Conservation (phyloP, 2,329 filamentous ascomycete genomes). For the Sordariomycetes sp. region DNA sequence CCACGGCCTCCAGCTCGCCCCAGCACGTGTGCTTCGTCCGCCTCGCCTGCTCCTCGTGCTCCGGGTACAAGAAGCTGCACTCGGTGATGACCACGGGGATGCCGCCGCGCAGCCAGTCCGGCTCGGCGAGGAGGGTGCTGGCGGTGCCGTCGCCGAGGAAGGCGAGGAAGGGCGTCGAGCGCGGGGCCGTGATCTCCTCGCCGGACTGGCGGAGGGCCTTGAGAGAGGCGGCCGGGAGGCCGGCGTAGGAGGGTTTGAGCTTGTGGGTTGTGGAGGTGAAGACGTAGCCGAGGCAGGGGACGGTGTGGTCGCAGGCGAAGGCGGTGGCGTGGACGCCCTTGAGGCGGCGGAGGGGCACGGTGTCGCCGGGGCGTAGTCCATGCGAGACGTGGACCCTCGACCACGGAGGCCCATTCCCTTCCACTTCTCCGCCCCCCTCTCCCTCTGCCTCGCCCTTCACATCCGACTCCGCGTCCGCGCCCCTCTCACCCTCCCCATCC, state of each 20-base stretch:
- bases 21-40: conserved; percentile 37
- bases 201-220: conserved; percentile 24
- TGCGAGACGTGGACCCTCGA: conserved; percentile 28
- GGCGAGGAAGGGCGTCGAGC: conserved; percentile 29
- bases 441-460: conserved; percentile 2
- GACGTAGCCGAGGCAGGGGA: conserved; percentile 36
- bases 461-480: conserved; percentile 5
- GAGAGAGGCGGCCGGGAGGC: conserved; percentile 24
- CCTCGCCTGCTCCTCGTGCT: conserved; percentile 29
- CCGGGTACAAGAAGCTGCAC: conserved; percentile 33
- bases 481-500: conserved; percentile 8
- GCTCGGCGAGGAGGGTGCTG: conserved; percentile 23
- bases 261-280: conserved; percentile 27
- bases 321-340: conserved; percentile 27
- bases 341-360: conserved; percentile 21
- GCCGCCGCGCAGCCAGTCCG: conserved; percentile 25
- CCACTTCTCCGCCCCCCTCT: conserved; percentile 9
- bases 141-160: conserved; percentile 37
- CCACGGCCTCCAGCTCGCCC: conserved; percentile 31
- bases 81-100: conserved; percentile 37
- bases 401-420: conserved; percentile 8
- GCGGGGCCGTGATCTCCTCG: conserved; percentile 25
- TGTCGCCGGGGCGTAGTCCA: conserved; percentile 22
- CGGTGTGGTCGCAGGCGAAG: conserved; percentile 33
- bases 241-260: conserved; percentile 24